phyloP scores from a whole-genome alignment of 2,329 filamentous ascomycete genomes.

The Mariannaea sp. region DNA sequence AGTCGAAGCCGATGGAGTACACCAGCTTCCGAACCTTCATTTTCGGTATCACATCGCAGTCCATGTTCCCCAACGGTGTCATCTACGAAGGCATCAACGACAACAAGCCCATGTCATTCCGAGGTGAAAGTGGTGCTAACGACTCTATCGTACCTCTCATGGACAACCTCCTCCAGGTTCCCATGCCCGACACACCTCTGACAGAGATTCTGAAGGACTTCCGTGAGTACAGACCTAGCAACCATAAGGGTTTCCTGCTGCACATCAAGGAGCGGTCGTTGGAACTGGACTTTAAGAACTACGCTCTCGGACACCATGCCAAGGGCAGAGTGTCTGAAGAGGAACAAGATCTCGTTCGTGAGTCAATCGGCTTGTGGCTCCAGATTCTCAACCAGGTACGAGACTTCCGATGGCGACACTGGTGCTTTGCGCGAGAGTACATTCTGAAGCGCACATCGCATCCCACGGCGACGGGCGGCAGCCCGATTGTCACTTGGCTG shows the following conservation, averaged over 20 bases:
- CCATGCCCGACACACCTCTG: constrained; percentile 87
- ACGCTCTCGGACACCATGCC: constrained; percentile 51
- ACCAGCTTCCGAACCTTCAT: constrained; percentile 94
- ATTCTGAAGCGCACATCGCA: constrained; percentile 79
- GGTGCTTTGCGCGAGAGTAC: constrained; percentile 85
- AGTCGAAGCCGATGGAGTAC: constrained; percentile 83
- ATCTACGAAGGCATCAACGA: constrained; percentile 84
- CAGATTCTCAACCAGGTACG: constrained; percentile 74
- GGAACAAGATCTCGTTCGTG: constrained; percentile 52
- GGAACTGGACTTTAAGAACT: constrained; percentile 61
- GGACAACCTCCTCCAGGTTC: constrained; percentile 83
- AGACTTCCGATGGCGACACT: constrained; percentile 83
- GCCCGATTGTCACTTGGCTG: constrained; percentile 82
- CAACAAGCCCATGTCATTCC: constrained; percentile 74
- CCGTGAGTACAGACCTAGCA: constrained; percentile 83
- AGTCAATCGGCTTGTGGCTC: constrained; percentile 64
- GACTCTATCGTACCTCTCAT: constrained; percentile 92
- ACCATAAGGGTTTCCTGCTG: constrained; percentile 83
- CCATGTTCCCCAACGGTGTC: constrained; percentile 92
- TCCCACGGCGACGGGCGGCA: constrained; percentile 79
- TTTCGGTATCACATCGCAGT: constrained; percentile 91
- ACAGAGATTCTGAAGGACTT: constrained; percentile 90
- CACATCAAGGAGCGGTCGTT: constrained; percentile 63
- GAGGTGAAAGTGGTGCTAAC: constrained; percentile 91
- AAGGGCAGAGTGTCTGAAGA: constrained; percentile 31